Base-by-base conservation (phyloP, 2,329 filamentous ascomycete species). In the Ilyonectria destructans region DNA sequence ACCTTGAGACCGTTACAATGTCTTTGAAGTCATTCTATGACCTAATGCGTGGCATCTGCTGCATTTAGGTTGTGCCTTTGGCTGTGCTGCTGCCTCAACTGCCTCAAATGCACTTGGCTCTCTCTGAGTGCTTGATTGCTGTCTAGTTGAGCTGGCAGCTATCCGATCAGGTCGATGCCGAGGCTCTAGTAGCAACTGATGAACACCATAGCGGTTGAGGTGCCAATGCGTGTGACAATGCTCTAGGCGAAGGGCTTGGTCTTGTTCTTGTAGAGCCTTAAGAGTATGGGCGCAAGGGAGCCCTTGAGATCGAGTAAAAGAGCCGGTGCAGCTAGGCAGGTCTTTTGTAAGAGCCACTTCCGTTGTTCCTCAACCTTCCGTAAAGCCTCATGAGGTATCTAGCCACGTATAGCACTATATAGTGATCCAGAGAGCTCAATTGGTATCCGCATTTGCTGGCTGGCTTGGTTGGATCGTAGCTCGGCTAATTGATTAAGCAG, bases 281-380 rank as follows among this genome's bases (percentile, higher is more conserved):
- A 56, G 31, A 9, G 19, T 56, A 33, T 56, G 52, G 26, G 52
- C 52, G 17, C 33, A 56, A 56, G 52, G 52, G 6, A 56, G 52
- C 5, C 52, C 48, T n/a, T 26, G 48, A 23, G 48, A 37, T 37
- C 10, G 35, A 37, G 35, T 12, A 15, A 37, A 37, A 15, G 35
- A 10, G 13, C 35, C 35, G 13, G 35, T 37, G 13, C 35, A 37
- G 13, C 10, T 37, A 37, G 35, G 35, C 35, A 37, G 35, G 35
- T 37, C 35, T 37, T 10, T 37, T 37, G 6, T 37, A 37, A 37
- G 35, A 37, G 35, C 35, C 8, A 10, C 35, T 15, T 37, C 10
- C 35, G 35, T 10, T 37, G 35, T 15, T 37, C 35, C 13, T 37
- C 10, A 37, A 37, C 35, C 29, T 33, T 54, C 26, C 29, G 29